Conservation (phyloP, 1,139 yeast species). For the Suhomyces bokatorum region DNA sequence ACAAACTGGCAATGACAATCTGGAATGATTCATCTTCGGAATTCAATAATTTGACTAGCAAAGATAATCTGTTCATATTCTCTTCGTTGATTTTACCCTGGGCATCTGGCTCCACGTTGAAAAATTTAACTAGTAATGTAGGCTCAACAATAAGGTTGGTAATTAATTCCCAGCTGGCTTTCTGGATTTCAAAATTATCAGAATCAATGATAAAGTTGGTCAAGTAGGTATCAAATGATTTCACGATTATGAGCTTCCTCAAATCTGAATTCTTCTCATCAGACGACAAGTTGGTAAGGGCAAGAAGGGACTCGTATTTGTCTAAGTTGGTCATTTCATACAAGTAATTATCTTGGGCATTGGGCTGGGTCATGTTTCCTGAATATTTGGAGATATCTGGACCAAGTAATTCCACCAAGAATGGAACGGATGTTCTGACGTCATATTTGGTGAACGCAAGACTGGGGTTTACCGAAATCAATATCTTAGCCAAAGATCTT, state of each 20-base stretch:
- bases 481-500: constrained; percentile 43
- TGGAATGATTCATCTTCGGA: constrained; percentile 42
- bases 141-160: constrained; percentile 50
- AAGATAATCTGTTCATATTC: constrained; percentile 33
- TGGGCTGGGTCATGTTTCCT: constrained; percentile 12
- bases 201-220: constrained; percentile 42
- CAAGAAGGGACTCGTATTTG: constrained; percentile 45
- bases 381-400: constrained; percentile 29
- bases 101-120: constrained; percentile 36
- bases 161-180: constrained; percentile 49
- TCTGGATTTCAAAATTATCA: constrained; percentile 39
- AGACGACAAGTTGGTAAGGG: constrained; percentile 50
- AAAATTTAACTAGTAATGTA: constrained; percentile 47
- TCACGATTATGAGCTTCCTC: constrained; percentile 34
- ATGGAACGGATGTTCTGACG: constrained; percentile 44
- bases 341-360: constrained; percentile 18
- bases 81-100: constrained; percentile 16
- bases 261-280: constrained; percentile 25
- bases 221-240: constrained; percentile 34
- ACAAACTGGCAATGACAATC: constrained; percentile 42
- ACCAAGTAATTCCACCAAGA: constrained; percentile 48
- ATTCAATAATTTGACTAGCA: constrained; percentile 42
- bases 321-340: constrained; percentile 38
- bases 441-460: constrained; percentile 44
- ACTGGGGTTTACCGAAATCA: constrained; percentile 43